Evolutionary conservation across 2,329 filamentous ascomycete genomes (phyloP).

Genomic region (Phoma sp.): DNA sequence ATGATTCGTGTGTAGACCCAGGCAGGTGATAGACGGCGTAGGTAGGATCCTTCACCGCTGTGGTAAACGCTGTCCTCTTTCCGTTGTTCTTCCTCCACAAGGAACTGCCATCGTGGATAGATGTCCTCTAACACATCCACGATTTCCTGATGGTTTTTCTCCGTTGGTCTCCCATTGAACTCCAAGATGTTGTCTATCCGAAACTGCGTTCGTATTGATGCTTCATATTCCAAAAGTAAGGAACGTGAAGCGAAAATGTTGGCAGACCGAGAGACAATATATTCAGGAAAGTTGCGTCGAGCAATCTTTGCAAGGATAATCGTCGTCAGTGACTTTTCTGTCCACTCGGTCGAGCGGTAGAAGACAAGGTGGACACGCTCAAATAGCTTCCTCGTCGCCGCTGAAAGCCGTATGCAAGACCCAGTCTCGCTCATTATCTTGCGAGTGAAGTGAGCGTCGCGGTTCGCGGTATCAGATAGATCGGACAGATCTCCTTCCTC

Average conservation of each 20-base stretch:
- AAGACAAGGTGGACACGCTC: slow-evolving; percentile 95
- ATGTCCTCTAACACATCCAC: slow-evolving; percentile 75
- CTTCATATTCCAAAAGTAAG: slow-evolving; percentile 85
- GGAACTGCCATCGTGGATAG: slow-evolving; percentile 78
- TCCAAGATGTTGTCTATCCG: slow-evolving; percentile 83
- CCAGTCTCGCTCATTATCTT: slow-evolving; percentile 82
- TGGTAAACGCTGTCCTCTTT: slow-evolving; percentile 82
- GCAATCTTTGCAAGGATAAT: slow-evolving; percentile 94
- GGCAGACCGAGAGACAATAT: slow-evolving; percentile 85
- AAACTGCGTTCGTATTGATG: slow-evolving; percentile 80
- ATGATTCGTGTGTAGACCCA: slow-evolving; percentile 94
- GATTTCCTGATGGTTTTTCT: slow-evolving; percentile 70
- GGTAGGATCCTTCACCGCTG: slow-evolving; percentile 83
- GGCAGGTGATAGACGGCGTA: slow-evolving; percentile 86
- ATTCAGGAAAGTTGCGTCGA: slow-evolving; percentile 83
- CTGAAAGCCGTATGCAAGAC: slow-evolving; percentile 81
- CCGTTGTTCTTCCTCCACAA: slow-evolving; percentile 75
- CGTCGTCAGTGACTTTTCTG: slow-evolving; percentile 92
- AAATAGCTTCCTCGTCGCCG: slow-evolving; percentile 77
- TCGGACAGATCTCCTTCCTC: slow-evolving; percentile 41
- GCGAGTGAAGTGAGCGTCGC: slow-evolving; percentile 74
- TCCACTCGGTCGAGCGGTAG: slow-evolving; percentile 95
- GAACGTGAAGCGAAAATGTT: slow-evolving; percentile 84
- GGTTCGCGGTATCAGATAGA: slow-evolving; percentile 60
- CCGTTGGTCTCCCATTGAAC: slow-evolving; percentile 72